A percentile compares a stretch with the other conserved stretches of the same genome.
Evolutionary conservation across 2,329 filamentous ascomycete genomes (phyloP).

Genomic region (Sporothrix mexicana): DNA sequence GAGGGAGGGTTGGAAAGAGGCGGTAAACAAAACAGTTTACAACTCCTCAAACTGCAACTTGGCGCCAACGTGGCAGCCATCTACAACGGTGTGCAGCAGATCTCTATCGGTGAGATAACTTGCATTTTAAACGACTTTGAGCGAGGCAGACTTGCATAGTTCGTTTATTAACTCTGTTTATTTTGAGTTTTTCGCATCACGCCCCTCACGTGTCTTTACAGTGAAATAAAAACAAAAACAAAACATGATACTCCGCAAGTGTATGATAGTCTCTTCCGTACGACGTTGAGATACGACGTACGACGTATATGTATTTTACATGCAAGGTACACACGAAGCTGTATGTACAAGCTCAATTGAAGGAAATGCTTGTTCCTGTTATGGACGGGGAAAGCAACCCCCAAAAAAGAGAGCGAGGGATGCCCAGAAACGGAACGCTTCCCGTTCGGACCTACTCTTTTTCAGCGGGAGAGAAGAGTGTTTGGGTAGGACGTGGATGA

Average conservation of each 20-base stretch:
- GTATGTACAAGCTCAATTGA: background rate
- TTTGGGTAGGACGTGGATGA: background rate
- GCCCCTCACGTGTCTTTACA: background rate
- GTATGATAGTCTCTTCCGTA: constrained; percentile 2
- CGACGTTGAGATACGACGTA: background rate
- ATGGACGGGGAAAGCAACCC: background rate
- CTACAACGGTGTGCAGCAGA: background rate
- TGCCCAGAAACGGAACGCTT: constrained; percentile 2
- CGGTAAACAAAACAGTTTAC: constrained; percentile 20
- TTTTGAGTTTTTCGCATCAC: background rate
- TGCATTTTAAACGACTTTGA: background rate
- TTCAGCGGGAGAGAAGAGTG: background rate
- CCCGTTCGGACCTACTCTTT: background rate
- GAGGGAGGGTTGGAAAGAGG: constrained; percentile 9
- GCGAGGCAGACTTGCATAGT: background rate
- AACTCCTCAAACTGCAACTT: background rate
- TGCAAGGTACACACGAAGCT: too few relatives aligned
- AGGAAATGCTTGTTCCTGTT: background rate
- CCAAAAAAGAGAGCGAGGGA: background rate
- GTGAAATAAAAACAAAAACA: background rate
- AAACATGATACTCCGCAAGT: background rate
- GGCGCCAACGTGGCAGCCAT: constrained; percentile 6
- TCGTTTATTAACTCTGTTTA: background rate
- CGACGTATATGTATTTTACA: background rate
- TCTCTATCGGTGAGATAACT: background rate